Conservation (phyloP, 2,329 filamentous ascomycete species). For the Helotiales sp. region DNA sequence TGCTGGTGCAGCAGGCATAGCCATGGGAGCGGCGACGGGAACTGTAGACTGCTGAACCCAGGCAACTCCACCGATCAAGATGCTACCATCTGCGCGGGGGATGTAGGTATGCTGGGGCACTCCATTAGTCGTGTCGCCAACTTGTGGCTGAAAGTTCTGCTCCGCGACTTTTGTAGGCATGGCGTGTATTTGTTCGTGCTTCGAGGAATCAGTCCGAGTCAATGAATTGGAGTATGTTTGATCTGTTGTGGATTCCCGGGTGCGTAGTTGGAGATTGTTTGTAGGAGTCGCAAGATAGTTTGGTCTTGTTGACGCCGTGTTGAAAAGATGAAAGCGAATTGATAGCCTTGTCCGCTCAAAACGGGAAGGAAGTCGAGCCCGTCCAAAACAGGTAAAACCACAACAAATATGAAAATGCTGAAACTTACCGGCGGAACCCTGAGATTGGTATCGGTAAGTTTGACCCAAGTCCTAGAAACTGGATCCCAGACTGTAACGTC, state of each 20-base stretch:
- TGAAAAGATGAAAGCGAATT: background rate
- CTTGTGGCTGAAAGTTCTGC: slow-evolving; percentile 57
- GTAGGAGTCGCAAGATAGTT: too few relatives aligned
- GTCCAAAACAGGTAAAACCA: background rate
- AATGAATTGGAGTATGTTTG: background rate
- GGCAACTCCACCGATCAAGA: slow-evolving; percentile 23
- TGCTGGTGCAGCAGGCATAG: slow-evolving; percentile 1
- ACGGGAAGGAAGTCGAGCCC: background rate
- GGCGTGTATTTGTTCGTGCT: background rate
- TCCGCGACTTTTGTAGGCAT: slow-evolving; percentile 29
- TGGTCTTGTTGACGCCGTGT: background rate
- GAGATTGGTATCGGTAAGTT: slow-evolving; percentile 15
- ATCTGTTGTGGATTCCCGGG: background rate
- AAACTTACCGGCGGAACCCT: background rate
- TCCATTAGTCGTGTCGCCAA: slow-evolving; percentile 58
- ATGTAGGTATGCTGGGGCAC: slow-evolving; percentile 58
- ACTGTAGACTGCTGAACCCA: slow-evolving; percentile 18
- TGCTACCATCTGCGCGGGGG: slow-evolving; percentile 41
- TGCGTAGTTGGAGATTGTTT: background rate
- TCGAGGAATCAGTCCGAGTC: background rate
- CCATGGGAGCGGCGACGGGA: background rate
- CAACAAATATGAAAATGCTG: background rate
- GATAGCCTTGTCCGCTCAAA: background rate
- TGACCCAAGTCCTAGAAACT: slow-evolving; percentile 13
- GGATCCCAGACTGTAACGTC: slow-evolving; percentile 23